Percentiles rank a stretch among this genome's conserved stretches.
Conservation (phyloP, 257 asterid species). For the Henckelia pumila region DNA sequence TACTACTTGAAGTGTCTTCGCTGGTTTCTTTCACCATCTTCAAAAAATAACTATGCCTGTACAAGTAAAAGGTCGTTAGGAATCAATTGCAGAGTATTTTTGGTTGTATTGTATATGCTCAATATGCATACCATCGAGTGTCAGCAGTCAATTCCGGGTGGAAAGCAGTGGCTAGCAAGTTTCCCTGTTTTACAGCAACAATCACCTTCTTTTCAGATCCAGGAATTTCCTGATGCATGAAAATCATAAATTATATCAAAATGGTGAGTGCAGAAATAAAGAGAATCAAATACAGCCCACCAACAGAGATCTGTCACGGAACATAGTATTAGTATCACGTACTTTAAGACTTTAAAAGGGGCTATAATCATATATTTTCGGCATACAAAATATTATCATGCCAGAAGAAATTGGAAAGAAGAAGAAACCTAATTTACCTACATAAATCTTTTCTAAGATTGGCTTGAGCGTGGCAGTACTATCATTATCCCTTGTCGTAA, state of each 20-base stretch:
- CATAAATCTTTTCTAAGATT: neutral
- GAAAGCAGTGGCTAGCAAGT: constrained; percentile 94
- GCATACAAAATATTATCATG: neutral
- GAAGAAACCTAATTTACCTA: neutral
- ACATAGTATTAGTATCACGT: neutral
- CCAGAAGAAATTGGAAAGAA: neutral
- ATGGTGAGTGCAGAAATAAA: neutral
- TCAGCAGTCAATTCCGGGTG: constrained; percentile 99
- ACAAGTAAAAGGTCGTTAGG: neutral
- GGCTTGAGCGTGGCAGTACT: neutral
- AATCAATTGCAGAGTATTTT: neutral
- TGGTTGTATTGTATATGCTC: neutral
- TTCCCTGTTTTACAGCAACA: constrained; percentile 96
- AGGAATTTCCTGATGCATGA: constrained; percentile 44
- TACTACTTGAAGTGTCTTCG: constrained; percentile 49
- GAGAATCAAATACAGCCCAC: neutral
- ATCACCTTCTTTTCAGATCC: constrained; percentile 52
- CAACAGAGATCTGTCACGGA: neutral
- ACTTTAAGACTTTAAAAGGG: constrained; percentile 6
- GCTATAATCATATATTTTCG: neutral
- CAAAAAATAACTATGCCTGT: constrained; percentile 83
- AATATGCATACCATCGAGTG: constrained; percentile 61
- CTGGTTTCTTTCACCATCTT: constrained; percentile 57
- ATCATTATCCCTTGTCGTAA: neutral
- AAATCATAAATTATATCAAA: constrained; percentile 3